Evolutionary conservation across 441 rosid genomes (phyloP).

Genomic region (Syzygium syzygioides): DNA sequence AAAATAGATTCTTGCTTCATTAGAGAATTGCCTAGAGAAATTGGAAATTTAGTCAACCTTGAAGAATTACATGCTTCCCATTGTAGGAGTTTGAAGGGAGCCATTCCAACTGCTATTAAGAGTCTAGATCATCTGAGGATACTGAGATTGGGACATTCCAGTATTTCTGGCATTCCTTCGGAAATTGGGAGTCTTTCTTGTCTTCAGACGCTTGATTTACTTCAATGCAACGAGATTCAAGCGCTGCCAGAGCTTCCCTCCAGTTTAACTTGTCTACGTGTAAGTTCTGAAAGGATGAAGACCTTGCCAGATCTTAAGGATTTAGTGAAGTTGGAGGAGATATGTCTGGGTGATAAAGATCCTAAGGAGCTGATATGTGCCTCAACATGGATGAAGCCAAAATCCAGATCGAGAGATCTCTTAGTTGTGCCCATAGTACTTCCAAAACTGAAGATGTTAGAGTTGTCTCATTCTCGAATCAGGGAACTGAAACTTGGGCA

Average conservation of each 20-base stretch:
- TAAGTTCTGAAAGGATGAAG: not conserved
- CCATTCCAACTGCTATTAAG: not conserved
- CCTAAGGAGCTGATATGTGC: not conserved
- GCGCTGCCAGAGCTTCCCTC: conserved; percentile 3
- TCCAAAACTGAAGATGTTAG: not conserved
- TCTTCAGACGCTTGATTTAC: not conserved
- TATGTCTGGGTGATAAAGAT: not conserved
- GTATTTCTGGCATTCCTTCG: not conserved
- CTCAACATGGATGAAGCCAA: not conserved
- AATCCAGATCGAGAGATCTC: not conserved
- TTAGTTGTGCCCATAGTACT: not conserved
- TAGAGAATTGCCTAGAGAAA: not conserved
- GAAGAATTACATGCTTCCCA: conserved; percentile 1
- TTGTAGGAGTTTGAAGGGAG: not conserved
- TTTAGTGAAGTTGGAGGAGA: not conserved
- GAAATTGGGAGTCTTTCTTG: not conserved
- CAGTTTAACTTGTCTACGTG: not conserved
- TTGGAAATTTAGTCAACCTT: not conserved
- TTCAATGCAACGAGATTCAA: not conserved
- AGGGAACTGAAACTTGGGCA: not conserved
- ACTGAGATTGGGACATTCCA: not conserved
- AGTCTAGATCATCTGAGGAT: not conserved
- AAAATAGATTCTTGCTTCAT: not conserved
- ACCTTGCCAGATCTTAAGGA: not conserved
- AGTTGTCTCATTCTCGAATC: not conserved